phyloP scores from a whole-genome alignment of 352 stramenopile species.

The Phytopythium mirpurense region DNA sequence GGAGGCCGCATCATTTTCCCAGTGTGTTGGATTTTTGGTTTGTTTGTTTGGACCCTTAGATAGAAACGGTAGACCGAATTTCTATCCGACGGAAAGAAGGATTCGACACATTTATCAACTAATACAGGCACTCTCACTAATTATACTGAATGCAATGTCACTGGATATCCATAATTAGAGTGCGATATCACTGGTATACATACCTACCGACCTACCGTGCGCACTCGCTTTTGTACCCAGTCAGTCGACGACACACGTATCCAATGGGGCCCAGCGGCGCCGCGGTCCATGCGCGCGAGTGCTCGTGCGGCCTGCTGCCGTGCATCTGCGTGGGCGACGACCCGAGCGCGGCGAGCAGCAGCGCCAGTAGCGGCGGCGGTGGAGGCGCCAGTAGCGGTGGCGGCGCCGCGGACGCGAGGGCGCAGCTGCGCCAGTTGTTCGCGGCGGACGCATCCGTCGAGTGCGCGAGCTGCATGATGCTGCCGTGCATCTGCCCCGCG shows the following conservation, averaged over 20 bases:
- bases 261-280: conserved; percentile 3
- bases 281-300: conserved; percentile 11
- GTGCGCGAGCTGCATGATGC: conserved; percentile 70
- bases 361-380: background rate
- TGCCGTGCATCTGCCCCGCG: conserved; percentile 71
- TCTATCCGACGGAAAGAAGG: too few relatives aligned
- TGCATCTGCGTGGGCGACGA: conserved; percentile 58
- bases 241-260: conserved; percentile 5
- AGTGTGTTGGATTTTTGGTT: too few relatives aligned
- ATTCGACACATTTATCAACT: too few relatives aligned
- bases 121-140: too few relatives aligned
- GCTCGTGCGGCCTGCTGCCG: conserved; percentile 59
- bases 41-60: too few relatives aligned
- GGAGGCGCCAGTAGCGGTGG: background rate
- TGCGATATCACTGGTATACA: too few relatives aligned
- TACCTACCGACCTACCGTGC: too few relatives aligned
- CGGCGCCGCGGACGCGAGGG: conserved; percentile 7
- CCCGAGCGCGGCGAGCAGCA: conserved; percentile 26
- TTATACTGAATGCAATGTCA: too few relatives aligned
- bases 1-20: too few relatives aligned
- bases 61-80: too few relatives aligned
- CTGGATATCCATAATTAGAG: too few relatives aligned
- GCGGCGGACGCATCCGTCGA: conserved; percentile 46
- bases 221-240: conserved; percentile 6
- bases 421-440: conserved; percentile 50